These are phyloP conservation scores for Cryptococcus sp. DNA, from an alignment of 1,284 basidiomycete species.

Conservation along the genomic window DNA sequence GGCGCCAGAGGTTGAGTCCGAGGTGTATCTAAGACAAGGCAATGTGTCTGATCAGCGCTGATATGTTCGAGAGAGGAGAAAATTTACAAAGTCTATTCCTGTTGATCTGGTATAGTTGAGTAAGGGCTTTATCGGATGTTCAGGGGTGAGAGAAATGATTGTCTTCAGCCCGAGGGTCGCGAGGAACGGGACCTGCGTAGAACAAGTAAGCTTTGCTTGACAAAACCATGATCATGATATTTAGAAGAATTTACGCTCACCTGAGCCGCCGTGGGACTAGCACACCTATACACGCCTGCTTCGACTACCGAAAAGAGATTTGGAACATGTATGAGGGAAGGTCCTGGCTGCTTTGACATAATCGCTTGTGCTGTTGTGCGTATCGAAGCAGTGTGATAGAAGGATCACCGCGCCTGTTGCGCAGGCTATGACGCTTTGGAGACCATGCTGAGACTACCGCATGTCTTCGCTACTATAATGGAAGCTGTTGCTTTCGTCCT, in stretches of 20 bases:
- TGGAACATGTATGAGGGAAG: slow-evolving; percentile 44
- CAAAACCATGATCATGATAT: not conserved
- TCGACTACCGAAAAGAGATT: slow-evolving; percentile 47
- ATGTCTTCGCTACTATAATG: too few relatives aligned
- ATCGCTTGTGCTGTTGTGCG: too few relatives aligned
- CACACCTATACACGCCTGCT: slow-evolving; percentile 44
- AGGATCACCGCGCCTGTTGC: too few relatives aligned
- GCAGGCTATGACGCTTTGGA: too few relatives aligned
- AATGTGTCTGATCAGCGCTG: not conserved
- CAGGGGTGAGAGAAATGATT: slow-evolving; percentile 48
- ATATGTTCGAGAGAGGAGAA: not conserved
- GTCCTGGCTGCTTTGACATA: slow-evolving; percentile 25
- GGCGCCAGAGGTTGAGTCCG: slow-evolving; percentile 44
- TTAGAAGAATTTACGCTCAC: slow-evolving; percentile 21
- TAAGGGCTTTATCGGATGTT: slow-evolving; percentile 46
- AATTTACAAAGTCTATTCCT: slow-evolving; percentile 44
- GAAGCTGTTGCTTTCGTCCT: too few relatives aligned
- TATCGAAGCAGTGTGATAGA: too few relatives aligned
- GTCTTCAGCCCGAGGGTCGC: slow-evolving; percentile 41
- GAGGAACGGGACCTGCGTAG: slow-evolving; percentile 42
- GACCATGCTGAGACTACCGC: too few relatives aligned
- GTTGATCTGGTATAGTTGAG: slow-evolving; percentile 26
- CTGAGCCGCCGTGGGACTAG: slow-evolving; percentile 44
- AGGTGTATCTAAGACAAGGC: slow-evolving; percentile 47
- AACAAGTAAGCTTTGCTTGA: not conserved